Percentiles rank a stretch among this genome's conserved stretches.
Evolutionary conservation across 2,329 filamentous ascomycete species (phyloP).

Genomic region (Colletotrichum melonis): DNA sequence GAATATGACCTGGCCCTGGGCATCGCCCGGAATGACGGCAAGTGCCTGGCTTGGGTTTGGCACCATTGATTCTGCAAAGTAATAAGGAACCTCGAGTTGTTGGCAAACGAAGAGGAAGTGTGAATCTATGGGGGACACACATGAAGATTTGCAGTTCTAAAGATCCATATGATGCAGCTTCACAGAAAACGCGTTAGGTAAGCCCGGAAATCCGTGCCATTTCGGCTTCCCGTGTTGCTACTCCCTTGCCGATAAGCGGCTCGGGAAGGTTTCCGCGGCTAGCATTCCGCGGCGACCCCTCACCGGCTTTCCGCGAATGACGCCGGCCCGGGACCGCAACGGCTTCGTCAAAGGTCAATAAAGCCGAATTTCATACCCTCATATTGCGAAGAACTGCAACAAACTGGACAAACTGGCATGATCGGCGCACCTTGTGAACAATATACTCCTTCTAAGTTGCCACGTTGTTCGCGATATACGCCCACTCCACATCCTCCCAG

Average conservation of each 20-base stretch:
- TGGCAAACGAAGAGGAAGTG: not conserved
- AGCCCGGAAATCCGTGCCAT: too few relatives aligned
- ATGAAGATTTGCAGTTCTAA: not conserved
- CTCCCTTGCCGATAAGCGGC: not conserved
- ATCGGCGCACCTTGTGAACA: not conserved
- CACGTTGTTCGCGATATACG: slow-evolving; percentile 1
- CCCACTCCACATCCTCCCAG: slow-evolving; percentile 23
- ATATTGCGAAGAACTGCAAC: too few relatives aligned
- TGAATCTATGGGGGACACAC: not conserved
- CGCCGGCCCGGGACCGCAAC: not conserved
- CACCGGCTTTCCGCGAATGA: not conserved
- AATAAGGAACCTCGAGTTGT: not conserved
- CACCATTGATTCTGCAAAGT: not conserved
- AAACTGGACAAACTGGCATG: too few relatives aligned
- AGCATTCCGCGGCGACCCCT: not conserved
- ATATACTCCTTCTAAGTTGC: not conserved
- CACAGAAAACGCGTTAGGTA: too few relatives aligned
- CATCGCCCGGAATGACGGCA: not conserved
- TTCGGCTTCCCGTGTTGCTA: too few relatives aligned
- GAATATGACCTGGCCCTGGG: not conserved
- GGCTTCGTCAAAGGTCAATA: too few relatives aligned
- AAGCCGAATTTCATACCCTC: too few relatives aligned
- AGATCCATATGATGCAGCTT: not conserved
- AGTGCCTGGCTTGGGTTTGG: not conserved
- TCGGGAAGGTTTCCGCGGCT: not conserved